A percentile compares a stretch with the other conserved stretches of the same genome.
phyloP scores from a whole-genome alignment of 306 rosid species.

The Acacia crassicarpa region DNA sequence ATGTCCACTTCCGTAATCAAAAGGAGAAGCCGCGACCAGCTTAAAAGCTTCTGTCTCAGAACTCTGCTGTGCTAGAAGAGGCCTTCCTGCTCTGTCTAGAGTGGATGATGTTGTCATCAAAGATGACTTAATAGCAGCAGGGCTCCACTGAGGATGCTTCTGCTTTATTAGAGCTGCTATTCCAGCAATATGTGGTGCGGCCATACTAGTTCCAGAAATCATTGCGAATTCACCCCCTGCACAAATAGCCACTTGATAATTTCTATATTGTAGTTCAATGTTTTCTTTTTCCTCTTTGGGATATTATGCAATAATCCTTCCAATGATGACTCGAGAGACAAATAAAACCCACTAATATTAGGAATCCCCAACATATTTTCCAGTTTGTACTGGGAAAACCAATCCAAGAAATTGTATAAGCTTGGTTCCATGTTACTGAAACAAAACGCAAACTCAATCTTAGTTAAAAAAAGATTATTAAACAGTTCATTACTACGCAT shows the following conservation, averaged over 20 bases:
- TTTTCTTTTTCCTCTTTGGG: background rate
- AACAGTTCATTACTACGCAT: slow-evolving; percentile 3
- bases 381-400: background rate
- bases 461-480: slow-evolving; percentile 11
- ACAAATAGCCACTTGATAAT: slow-evolving; percentile 15
- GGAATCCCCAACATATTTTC: background rate
- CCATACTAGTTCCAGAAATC: slow-evolving; percentile 99
- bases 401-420: background rate
- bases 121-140: slow-evolving; percentile 97
- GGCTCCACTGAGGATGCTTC: slow-evolving; percentile 99
- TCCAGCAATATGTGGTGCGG: slow-evolving; percentile 99
- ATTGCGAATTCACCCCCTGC: slow-evolving; percentile 96
- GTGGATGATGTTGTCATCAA: slow-evolving; percentile 95
- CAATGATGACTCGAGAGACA: background rate
- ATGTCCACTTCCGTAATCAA: slow-evolving; percentile 98
- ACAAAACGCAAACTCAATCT: slow-evolving; percentile 1
- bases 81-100: slow-evolving; percentile 86
- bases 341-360: slow-evolving; percentile 14
- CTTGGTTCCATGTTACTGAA: background rate
- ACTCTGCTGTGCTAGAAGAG: slow-evolving; percentile 86
- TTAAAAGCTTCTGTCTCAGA: slow-evolving; percentile 83
- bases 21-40: slow-evolving; percentile 79
- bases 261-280: background rate
- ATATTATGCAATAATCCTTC: slow-evolving; percentile 2
- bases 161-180: slow-evolving; percentile 96